Conservation (phyloP, 129 eudicot genomes). For the Flaveria bidentis region DNA sequence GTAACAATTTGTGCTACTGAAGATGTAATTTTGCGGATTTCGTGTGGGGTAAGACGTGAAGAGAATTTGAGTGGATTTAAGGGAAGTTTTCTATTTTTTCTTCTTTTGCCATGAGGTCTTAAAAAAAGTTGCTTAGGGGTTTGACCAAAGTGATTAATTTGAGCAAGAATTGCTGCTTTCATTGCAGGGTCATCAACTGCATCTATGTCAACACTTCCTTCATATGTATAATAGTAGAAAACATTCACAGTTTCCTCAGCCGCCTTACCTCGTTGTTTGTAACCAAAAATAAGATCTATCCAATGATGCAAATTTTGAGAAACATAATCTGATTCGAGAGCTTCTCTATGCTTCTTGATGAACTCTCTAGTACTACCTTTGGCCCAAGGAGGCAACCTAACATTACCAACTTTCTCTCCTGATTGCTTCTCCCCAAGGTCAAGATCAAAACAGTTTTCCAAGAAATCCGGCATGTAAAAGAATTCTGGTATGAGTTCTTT, state of each 20-base stretch:
- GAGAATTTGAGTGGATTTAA: slow-evolving; percentile 69
- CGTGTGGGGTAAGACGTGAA: slow-evolving; percentile 61
- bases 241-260: slow-evolving; percentile 97
- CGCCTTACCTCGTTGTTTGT: slow-evolving; percentile 94
- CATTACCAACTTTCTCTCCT: slow-evolving; percentile 97
- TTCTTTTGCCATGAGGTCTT: slow-evolving; percentile 79
- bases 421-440: slow-evolving; percentile 98
- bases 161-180: slow-evolving; percentile 98
- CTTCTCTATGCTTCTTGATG: slow-evolving; percentile 96
- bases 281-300: slow-evolving; percentile 97
- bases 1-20: slow-evolving; percentile 62
- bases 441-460: slow-evolving; percentile 83
- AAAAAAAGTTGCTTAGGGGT: slow-evolving; percentile 86
- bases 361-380: slow-evolving; percentile 94
- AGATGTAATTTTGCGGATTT: slow-evolving; percentile 57
- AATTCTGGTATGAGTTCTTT: slow-evolving; percentile 96
- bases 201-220: slow-evolving; percentile 95
- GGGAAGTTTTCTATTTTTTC: slow-evolving; percentile 55
- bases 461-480: slow-evolving; percentile 91
- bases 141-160: slow-evolving; percentile 96
- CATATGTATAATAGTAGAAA: slow-evolving; percentile 90
- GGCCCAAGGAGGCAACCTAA: slow-evolving; percentile 95
- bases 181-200: slow-evolving; percentile 86
- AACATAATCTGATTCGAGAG: slow-evolving; percentile 89
- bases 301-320: slow-evolving; percentile 96